Base-by-base conservation (phyloP, 2,329 filamentous ascomycete species). In the Capronia coronata region DNA sequence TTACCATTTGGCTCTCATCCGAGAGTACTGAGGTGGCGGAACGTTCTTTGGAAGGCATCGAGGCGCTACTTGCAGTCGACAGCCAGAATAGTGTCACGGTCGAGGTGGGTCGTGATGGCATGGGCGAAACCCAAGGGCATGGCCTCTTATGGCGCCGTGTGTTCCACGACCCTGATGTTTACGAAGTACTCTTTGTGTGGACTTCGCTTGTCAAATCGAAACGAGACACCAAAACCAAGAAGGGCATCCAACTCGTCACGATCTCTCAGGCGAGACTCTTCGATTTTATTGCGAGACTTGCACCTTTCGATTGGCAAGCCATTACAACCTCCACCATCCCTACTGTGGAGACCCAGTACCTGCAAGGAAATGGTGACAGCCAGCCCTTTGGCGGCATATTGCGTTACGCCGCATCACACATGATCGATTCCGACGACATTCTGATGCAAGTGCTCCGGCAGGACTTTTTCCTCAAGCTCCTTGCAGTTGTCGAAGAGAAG, bases 131-230 rank as follows among this genome's bases (percentile, higher is more conserved):
- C 64, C 51, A 67, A 59, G 73, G 74, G 2, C 74, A 76, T 55
- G 75, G 75, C 0, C 65, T 80, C 1, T 69, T 84, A 60, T 83
- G 79, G 80, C 75, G 78, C 60, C 74, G 80, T 14, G 57, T 83
- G 1, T 83, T 84, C 58, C 71, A 72, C 2, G 80, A 83, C 55
- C 73, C 70, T 50, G 73, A 81, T 59, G 72, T 83, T 5, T 81
- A 81, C 57, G 68, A 68, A 1, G 66, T 74, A 6, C 67, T 83
- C 25, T 83, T 79, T 39, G 51, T 55, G 18, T 64, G 71, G 74
- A 23, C 68, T 75, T 58, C 58, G 14, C 47, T 59, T 14, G 19
- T 32, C 16, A 48, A 42, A 19, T 44, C 80, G 75, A 59, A 76
- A 23, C 57, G 57, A 39, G 73, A 53, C 64, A 75, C 35, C 65